Conservation (phyloP, 495 filamentous ascomycete genomes). For the Penicillium robsamsonii region DNA sequence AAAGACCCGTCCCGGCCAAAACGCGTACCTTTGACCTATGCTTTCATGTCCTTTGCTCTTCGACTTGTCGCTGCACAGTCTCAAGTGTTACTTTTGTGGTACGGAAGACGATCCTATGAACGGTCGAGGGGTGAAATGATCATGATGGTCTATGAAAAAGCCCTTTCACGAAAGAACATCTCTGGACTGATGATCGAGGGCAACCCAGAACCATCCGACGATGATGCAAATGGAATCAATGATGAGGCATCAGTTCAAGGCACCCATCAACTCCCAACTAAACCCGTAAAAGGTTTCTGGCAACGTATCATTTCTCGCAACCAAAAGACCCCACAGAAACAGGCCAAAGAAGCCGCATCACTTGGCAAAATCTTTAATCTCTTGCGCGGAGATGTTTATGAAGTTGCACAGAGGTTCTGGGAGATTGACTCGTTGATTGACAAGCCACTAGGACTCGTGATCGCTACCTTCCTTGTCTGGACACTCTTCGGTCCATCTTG, state of each 20-base stretch:
- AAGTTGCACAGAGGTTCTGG: slow-evolving; percentile 81
- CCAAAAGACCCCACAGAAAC: slow-evolving; percentile 20
- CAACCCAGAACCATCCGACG: slow-evolving; percentile 9
- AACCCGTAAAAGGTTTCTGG: slow-evolving; percentile 14
- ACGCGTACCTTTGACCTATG: slow-evolving; percentile 63
- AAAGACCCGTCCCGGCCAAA: slow-evolving; percentile 47
- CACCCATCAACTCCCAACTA: slow-evolving; percentile 1
- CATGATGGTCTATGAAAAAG: slow-evolving; percentile 86
- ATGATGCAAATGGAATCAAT: slow-evolving; percentile 4
- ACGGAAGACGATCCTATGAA: slow-evolving; percentile 71
- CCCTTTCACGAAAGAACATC: slow-evolving; percentile 67
- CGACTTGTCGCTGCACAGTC: slow-evolving; percentile 63
- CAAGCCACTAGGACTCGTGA: slow-evolving; percentile 63
- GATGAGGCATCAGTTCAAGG: slow-evolving; percentile 7
- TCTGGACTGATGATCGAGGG: slow-evolving; percentile 44
- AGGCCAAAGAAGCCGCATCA: slow-evolving; percentile 59
- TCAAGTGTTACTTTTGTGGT: slow-evolving; percentile 71
- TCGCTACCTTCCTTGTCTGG: slow-evolving; percentile 70
- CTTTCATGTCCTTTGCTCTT: slow-evolving; percentile 56
- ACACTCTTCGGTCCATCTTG: slow-evolving; percentile 75
- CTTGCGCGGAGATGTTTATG: slow-evolving; percentile 76
- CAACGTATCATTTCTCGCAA: slow-evolving; percentile 7
- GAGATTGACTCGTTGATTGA: slow-evolving; percentile 67
- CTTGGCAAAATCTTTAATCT: slow-evolving; percentile 85
- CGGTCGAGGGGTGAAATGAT: slow-evolving; percentile 80